Base-by-base conservation (phyloP, 129 eudicot genomes). In the Flaveria ramosissima region DNA sequence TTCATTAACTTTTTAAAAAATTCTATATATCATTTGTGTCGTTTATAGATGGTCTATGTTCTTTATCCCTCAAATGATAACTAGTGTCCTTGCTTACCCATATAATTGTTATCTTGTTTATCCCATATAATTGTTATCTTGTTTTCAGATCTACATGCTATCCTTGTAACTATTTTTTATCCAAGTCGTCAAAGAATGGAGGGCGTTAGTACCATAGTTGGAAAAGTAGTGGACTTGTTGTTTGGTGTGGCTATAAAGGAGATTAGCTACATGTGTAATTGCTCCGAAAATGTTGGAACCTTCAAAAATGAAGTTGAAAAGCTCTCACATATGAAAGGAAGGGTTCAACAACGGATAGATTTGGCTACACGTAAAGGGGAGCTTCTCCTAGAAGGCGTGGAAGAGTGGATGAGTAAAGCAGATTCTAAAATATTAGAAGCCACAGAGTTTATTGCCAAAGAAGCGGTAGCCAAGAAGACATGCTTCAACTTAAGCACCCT, bases 401-500 rank as follows among this genome's bases (percentile, higher is more conserved):
- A 53, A 72, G 45, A 30, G 12, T 72, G 77, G 77, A 39, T 72
- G 19, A 1, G 56, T 2, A 20, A 53, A 2, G 51, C 36, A 0
- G 19, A 52, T 41, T 0, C 0, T 1, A 24, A 17, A 36, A 27
- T 72, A 8, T 17, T 13, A 3, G 43, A 30, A 23, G 77, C 52
- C 12, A n/a, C 4, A 19, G 14, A 11, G 0, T 72, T 72, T 53
- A 55, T 45, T 8, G 7, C 12, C 23, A 7, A 32, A 36, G 68
- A 72, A 72, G 21, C 53, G 0, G 42, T 36, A 32, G 48, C 68
- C 7, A 72, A 56, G 67, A 72, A 55, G 53, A 72, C 77, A 6
- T 70, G 62, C 24, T 70, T 46, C 61, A 26, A 70, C 24, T 43
- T 51, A 15, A 8, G 74, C 61, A 47, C 62, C 75, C 62, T 70